Evolutionary conservation across 2,329 filamentous ascomycete genomes (phyloP).

Genomic region (Aureobasidium sp.): DNA sequence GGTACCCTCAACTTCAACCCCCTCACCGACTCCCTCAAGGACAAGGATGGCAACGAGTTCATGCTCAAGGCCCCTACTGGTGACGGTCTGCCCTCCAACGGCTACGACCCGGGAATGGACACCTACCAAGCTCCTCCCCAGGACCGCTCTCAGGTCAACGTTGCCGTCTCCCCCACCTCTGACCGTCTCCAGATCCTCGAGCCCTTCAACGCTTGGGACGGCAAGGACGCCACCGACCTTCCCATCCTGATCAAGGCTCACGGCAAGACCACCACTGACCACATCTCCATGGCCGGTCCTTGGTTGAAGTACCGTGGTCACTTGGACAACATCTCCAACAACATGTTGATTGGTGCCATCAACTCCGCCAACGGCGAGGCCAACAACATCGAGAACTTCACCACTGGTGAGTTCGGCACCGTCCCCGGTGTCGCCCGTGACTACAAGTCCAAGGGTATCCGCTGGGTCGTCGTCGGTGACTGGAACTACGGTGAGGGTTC

Average conservation of each 20-base stretch:
- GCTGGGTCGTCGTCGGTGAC: conserved; percentile 97
- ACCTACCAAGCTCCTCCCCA: conserved; percentile 92
- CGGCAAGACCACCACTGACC: conserved; percentile 95
- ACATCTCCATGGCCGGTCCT: conserved; percentile 90
- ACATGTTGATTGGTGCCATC: conserved; percentile 97
- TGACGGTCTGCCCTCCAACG: conserved; percentile 65
- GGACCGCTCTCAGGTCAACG: conserved; percentile 62
- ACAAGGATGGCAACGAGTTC: conserved; percentile 95
- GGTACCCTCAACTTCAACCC: conserved; percentile 91
- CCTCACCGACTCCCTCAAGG: conserved; percentile 82
- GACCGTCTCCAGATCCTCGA: conserved; percentile 89
- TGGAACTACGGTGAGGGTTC: conserved; percentile 99
- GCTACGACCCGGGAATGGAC: conserved; percentile 85
- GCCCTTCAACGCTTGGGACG: conserved; percentile 82
- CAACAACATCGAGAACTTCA: conserved; percentile 93
- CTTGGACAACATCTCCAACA: conserved; percentile 99
- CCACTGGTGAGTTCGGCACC: conserved; percentile 72
- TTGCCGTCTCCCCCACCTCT: conserved; percentile 77
- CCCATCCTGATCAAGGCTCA: conserved; percentile 94
- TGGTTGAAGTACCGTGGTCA: conserved; percentile 99
- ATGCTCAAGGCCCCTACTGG: conserved; percentile 71
- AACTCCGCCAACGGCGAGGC: conserved; percentile 94
- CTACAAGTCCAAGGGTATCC: conserved; percentile 95
- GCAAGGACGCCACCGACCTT: conserved; percentile 74
- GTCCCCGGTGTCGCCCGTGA: conserved; percentile 92